Conservation (phyloP, 768 basidiomycete genomes). For the Suillus clintonianus region DNA sequence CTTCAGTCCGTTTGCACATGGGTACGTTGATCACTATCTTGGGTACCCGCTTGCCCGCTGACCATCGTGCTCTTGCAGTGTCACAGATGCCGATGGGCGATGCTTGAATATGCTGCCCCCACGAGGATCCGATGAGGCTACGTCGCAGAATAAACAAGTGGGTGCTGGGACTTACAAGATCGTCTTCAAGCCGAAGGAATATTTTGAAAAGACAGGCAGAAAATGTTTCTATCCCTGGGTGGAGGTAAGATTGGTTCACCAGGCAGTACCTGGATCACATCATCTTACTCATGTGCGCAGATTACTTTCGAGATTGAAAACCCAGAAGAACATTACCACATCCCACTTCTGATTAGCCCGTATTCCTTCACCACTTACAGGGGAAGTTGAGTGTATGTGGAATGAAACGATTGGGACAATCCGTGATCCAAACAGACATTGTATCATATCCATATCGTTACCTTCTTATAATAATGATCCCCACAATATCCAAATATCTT, state of each 20-base stretch:
- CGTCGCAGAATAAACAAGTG: conserved; percentile 46
- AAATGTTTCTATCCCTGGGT: conserved; percentile 89
- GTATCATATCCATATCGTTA: background rate
- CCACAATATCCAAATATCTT: background rate
- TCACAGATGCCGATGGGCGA: conserved; percentile 81
- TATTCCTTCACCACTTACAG: conserved; percentile 91
- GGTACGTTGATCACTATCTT: conserved; percentile 44
- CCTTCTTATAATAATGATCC: conserved; percentile 1
- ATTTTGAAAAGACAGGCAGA: conserved; percentile 66
- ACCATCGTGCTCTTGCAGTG: conserved; percentile 39
- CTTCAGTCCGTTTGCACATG: conserved; percentile 58
- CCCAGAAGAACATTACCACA: conserved; percentile 84
- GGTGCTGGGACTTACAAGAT: conserved; percentile 71
- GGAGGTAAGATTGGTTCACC: conserved; percentile 53
- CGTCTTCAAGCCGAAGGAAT: conserved; percentile 79
- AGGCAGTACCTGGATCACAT: no score
- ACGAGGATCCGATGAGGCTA: conserved; percentile 44
- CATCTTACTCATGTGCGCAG: conserved; percentile 37
- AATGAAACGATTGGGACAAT: background rate
- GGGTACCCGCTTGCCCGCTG: background rate
- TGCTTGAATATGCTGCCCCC: conserved; percentile 75
- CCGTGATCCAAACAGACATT: background rate
- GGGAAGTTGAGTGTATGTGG: conserved; percentile 62
- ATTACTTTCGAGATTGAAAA: conserved; percentile 76
- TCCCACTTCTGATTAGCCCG: conserved; percentile 90